These are phyloP conservation scores for Ophiostoma pallidulum DNA, from an alignment of 2,329 filamentous ascomycete genomes.

Conservation along the genomic window DNA sequence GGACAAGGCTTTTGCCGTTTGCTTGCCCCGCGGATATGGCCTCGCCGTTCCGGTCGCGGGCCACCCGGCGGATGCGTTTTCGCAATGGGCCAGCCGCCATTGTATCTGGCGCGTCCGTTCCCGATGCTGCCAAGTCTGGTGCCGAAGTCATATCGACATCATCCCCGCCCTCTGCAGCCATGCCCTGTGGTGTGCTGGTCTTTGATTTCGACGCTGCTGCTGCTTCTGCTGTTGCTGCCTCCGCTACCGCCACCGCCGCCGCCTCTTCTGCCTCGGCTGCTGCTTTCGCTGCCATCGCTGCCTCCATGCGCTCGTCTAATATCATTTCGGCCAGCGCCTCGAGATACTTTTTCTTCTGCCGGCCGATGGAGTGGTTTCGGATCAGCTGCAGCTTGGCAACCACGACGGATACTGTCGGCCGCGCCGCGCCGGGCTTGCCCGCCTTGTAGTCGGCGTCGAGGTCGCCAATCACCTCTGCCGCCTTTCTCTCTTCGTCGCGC, in stretches of 20 bases:
- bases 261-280: background rate
- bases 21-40: background rate
- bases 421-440: conserved; percentile 6
- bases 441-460: conserved; percentile 7
- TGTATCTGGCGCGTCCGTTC: conserved; percentile 21
- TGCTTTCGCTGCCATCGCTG: conserved; percentile 1
- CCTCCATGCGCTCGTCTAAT: conserved; percentile 10
- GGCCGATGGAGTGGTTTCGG: conserved; percentile 14
- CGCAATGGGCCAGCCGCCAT: background rate
- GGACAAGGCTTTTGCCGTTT: conserved; percentile 13
- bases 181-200: background rate
- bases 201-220: background rate
- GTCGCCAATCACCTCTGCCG: conserved; percentile 4
- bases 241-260: background rate
- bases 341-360: conserved; percentile 16
- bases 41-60: background rate
- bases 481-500: conserved; percentile 9
- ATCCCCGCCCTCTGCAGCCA: conserved; percentile 16
- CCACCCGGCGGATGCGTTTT: background rate
- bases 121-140: conserved; percentile 14
- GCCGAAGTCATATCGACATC: conserved; percentile 30
- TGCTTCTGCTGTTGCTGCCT: background rate
- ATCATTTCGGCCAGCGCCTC: conserved; percentile 15
- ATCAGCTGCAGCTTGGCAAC: conserved; percentile 10
- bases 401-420: conserved; percentile 12